Evolutionary conservation across 495 filamentous ascomycete species (phyloP), one percentile per base, ranked within the genome.

Genomic region (Lepidopterella palustris): DNA sequence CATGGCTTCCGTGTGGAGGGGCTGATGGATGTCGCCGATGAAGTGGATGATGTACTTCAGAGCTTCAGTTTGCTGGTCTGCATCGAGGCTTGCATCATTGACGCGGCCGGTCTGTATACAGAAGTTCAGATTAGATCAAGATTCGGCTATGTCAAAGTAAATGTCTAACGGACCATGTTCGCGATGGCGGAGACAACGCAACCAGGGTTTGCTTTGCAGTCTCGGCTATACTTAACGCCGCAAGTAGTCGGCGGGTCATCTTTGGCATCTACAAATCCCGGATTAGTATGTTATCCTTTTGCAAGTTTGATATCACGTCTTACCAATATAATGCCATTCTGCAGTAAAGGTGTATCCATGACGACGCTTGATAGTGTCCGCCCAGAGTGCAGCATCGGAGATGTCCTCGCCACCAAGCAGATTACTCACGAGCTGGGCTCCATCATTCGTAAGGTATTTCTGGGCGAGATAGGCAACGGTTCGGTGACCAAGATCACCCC

Each of bases 101-200:
- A 77, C 56, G 25, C 68, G 68, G 0, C 64, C 53, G 18, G 76
- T 78, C 73, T 75, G 55, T 8, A n/a, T 21, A 13, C 23, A n/a
- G 18, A 47, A 55, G 23, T 25, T 26, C 26, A 42, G n/a, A 5
- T 6, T n/a, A 10, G 9, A 26, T 47, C 5, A 5, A 27, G 23
- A 39, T 13, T 5, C 24, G n/a, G 48, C 31, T 15, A 18, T 51
- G 15, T 27, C 5, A 35, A 35, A 5, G 13, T 35, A 35, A 6
- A 28, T 8, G 15, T 55, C 26, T 23, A 13, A 63, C 71, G 39
- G 45, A 77, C 72, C 61, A 87, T 86, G 68, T 87, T 89, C 23
- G 74, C 69, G 20, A 88, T 82, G 4, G 85, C 86, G 31, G 71
- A 73, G 26, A 88, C 76, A 42, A 81, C 71, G 67, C 86, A 89